Evolutionary conservation across 83 land plant species (phyloP), one percentile per base, ranked within the genome.

Genomic region (Isoetes engelmannii): DNA sequence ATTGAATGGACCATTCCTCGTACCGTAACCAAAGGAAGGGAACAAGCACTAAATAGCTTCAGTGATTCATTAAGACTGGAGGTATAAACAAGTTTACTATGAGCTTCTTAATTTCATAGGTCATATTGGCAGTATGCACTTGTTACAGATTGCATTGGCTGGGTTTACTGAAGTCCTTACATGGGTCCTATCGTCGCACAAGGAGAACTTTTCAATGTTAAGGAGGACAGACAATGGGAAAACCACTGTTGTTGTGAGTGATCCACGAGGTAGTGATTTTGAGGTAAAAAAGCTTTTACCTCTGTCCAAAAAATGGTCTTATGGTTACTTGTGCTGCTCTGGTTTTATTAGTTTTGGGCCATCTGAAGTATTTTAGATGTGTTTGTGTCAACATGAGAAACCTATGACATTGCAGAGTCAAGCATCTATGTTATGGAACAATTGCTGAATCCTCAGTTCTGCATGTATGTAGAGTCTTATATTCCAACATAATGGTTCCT

Each of bases 231-330:
- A 85, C 73, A 82, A 88, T 70, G 74, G 69, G 37, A 69, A 84
- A n/a, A 84, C 84, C 8, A 87, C 97, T 15, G 93, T 84, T 5
- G 65, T 90, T 15, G 79, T 88, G 75, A 90, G 82, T 50, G 90
- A 94, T 70, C 99, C 99, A 28, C 96, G 99, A 21, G 79, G 97
- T 4, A 69, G 87, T 61, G 99, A 94, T 59, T 88, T 90, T 82
- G 97, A 94, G 93, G 99, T 91, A 67, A 51, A 1, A 17, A 17
- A 17, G 55, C 17, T 12, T 51, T 12, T 3, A 17, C 17, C 55
- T 12, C 28, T 1, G 62, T 59, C 10, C 28, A 59, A 59, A 59
- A 19, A 1, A n/a, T n/a, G n/a, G n/a, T n/a, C n/a, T n/a, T n/a
- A n/a, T n/a, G n/a, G n/a, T n/a, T n/a, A n/a, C n/a, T 1, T 15